A percentile compares a stretch with the other conserved stretches of the same genome.
Evolutionary conservation across 768 basidiomycete genomes (phyloP).

Genomic region (Russula compacta): DNA sequence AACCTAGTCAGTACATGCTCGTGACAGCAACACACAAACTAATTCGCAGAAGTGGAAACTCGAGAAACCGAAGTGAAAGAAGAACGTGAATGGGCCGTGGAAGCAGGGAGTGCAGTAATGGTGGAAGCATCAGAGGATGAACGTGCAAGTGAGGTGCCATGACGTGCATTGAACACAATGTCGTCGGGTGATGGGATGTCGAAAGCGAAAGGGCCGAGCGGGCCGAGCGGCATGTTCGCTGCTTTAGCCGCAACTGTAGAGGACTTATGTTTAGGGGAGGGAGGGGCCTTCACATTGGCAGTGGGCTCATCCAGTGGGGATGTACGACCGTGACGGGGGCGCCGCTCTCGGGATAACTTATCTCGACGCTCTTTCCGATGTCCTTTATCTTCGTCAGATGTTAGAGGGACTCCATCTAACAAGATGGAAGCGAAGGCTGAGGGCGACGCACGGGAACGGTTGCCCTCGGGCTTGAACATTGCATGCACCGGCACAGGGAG

Average conservation of each 20-base stretch:
- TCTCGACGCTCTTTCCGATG: conserved; percentile 14
- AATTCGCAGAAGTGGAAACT: conserved; percentile 28
- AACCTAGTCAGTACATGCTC: conserved; percentile 28
- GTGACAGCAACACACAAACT: conserved; percentile 11
- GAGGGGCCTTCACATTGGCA: conserved; percentile 5
- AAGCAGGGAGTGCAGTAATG: conserved; percentile 19
- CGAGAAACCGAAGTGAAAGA: conserved; percentile 27
- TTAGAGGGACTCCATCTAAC: conserved; percentile 15
- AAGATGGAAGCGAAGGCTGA: conserved; percentile 51
- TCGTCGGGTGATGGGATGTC: conserved; percentile 91
- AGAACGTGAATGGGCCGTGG: conserved; percentile 20
- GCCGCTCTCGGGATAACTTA: conserved; percentile 10
- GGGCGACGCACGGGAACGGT: conserved; percentile 60
- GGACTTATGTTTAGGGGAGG: conserved; percentile 10
- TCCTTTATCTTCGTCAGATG: conserved; percentile 19
- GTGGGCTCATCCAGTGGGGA: conserved; percentile 3
- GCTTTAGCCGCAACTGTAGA: background rate
- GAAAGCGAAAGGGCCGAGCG: conserved; percentile 44
- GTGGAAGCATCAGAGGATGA: conserved; percentile 20
- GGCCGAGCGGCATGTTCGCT: conserved; percentile 4
- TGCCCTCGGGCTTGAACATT: conserved; percentile 47
- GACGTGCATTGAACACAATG: conserved; percentile 69
- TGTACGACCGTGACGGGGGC: conserved; percentile 3
- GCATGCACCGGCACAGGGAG: conserved; percentile 35
- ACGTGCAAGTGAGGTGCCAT: conserved; percentile 52